Conservation (phyloP, 495 filamentous ascomycete species). For the Penicillium taxi region DNA sequence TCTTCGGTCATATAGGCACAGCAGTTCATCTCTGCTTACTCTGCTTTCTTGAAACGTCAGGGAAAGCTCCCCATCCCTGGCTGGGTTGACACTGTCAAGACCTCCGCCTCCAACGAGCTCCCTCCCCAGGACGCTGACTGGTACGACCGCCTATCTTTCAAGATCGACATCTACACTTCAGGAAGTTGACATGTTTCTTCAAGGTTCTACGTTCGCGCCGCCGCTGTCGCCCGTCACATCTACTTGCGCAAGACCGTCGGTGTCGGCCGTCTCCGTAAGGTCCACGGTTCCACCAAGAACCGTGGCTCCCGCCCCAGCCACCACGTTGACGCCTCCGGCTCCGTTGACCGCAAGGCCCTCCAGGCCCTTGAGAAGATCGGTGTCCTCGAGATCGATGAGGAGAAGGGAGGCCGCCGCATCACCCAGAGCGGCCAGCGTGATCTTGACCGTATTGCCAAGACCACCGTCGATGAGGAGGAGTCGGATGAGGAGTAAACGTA, state of each 20-base stretch:
- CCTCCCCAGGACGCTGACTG: slow-evolving; percentile 95
- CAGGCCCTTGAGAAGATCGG: slow-evolving; percentile 98
- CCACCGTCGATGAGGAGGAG: slow-evolving; percentile 47
- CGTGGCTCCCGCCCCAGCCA: slow-evolving; percentile 83
- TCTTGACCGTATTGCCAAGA: slow-evolving; percentile 77
- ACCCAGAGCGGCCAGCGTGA: slow-evolving; percentile 96
- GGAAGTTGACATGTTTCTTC: slow-evolving; percentile 11
- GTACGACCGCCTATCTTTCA: slow-evolving; percentile 32
- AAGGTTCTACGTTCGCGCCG: slow-evolving; percentile 95
- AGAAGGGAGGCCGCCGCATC: slow-evolving; percentile 94
- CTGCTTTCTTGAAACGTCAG: slow-evolving; percentile 97
- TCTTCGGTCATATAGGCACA: slow-evolving; percentile 53
- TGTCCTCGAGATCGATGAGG: slow-evolving; percentile 91
- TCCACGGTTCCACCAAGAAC: slow-evolving; percentile 95
- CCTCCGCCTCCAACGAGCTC: slow-evolving; percentile 88
- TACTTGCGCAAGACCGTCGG: slow-evolving; percentile 99
- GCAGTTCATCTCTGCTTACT: slow-evolving; percentile 92
- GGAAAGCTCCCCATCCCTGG: slow-evolving; percentile 96
- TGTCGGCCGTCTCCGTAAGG: slow-evolving; percentile 85
- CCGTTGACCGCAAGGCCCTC: slow-evolving; percentile 91
- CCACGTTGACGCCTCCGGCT: slow-evolving; percentile 91
- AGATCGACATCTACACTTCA: slow-evolving; percentile 1
- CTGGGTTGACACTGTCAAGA: slow-evolving; percentile 99
- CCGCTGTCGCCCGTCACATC: slow-evolving; percentile 91
- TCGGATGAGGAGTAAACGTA: slow-evolving; percentile 44